A percentile compares a stretch with the other conserved stretches of the same genome.
Conservation (phyloP, 2,329 filamentous ascomycete species). For the Fusarium albidum region DNA sequence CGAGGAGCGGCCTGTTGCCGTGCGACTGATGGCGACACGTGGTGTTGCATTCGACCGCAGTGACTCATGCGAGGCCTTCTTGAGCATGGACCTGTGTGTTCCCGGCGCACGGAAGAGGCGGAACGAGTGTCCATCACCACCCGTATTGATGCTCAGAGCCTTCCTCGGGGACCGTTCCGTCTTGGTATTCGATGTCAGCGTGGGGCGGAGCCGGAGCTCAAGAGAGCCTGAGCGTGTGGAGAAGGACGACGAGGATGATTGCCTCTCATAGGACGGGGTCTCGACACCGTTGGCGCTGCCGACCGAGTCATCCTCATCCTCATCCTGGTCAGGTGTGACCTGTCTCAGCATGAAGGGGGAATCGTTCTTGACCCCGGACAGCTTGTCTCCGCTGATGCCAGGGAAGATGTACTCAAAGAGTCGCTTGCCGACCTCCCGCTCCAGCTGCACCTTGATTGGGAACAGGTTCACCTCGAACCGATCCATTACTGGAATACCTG, state of each 20-base stretch:
- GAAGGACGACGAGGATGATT: conserved; percentile 53
- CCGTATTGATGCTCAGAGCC: conserved; percentile 57
- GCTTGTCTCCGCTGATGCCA: conserved; percentile 69
- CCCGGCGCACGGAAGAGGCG: conserved; percentile 58
- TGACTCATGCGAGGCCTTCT: conserved; percentile 67
- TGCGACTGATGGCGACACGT: conserved; percentile 53
- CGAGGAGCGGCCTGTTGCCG: conserved; percentile 55
- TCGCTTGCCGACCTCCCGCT: conserved; percentile 89
- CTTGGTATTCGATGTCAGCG: conserved; percentile 68
- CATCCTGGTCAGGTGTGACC: conserved; percentile 47
- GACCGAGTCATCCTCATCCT: conserved; percentile 58
- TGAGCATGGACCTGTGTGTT: conserved; percentile 54
- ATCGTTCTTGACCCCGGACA: conserved; percentile 59
- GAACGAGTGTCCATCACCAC: conserved; percentile 58
- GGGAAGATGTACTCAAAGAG: conserved; percentile 99
- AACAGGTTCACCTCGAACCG: conserved; percentile 95
- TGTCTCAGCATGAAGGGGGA: conserved; percentile 67
- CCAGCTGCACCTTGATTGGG: conserved; percentile 91
- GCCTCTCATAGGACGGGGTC: conserved; percentile 53
- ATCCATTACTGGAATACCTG: conserved; percentile 95
- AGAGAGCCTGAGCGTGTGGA: conserved; percentile 75
- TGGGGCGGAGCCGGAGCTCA: conserved; percentile 84
- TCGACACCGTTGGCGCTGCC: conserved; percentile 49
- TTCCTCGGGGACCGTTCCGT: conserved; percentile 52
- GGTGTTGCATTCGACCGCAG: conserved; percentile 54